These are phyloP conservation scores for Gyrodon lividus DNA, from an alignment of 768 basidiomycete genomes.

Conservation along the genomic window DNA sequence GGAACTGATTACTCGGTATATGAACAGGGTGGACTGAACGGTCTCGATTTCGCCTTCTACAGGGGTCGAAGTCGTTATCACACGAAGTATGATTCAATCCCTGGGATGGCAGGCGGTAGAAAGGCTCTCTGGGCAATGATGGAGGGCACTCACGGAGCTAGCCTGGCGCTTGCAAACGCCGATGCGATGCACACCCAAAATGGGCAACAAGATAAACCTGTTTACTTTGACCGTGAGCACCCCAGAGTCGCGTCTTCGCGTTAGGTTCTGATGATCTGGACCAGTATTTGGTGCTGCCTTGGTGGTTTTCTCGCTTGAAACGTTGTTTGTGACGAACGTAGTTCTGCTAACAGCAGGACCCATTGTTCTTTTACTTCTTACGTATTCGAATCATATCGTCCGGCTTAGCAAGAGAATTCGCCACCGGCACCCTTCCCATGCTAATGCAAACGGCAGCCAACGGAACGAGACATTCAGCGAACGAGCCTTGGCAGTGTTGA, in stretches of 20 bases:
- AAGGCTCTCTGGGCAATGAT: constrained; percentile 77
- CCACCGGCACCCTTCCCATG: constrained; percentile 2
- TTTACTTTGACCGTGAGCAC: constrained; percentile 74
- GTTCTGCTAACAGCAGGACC: constrained; percentile 65
- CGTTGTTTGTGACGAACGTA: constrained; percentile 56
- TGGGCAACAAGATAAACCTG: constrained; percentile 31
- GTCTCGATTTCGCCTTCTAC: constrained; percentile 81
- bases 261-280: background rate
- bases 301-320: constrained; percentile 51
- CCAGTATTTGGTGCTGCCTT: constrained; percentile 60
- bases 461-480: constrained; percentile 8
- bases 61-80: constrained; percentile 73
- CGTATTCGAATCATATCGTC: constrained; percentile 34
- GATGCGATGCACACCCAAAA: constrained; percentile 27
- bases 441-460: constrained; percentile 2
- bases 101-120: constrained; percentile 52
- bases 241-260: background rate
- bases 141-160: constrained; percentile 59
- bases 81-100: constrained; percentile 68
- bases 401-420: constrained; percentile 20
- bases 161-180: constrained; percentile 51
- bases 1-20: constrained; percentile 77
- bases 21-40: constrained; percentile 53
- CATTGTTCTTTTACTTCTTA: constrained; percentile 46
- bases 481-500: constrained; percentile 25